phyloP scores from a whole-genome alignment of 805 yeast genomes.

The Starmerella vaccinii region DNA sequence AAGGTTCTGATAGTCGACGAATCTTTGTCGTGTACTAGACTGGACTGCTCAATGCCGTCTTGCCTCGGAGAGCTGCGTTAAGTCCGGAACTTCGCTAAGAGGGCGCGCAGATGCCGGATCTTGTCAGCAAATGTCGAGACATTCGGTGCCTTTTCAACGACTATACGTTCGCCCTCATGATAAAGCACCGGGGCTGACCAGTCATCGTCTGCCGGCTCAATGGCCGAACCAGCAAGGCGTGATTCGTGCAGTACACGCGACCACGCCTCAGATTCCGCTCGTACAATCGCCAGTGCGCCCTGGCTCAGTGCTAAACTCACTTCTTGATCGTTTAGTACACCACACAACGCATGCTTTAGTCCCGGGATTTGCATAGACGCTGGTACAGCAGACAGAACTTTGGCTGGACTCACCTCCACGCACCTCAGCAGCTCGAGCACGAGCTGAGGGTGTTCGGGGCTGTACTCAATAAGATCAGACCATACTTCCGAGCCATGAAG shows the following conservation, averaged over 20 bases:
- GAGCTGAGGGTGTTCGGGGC: slow-evolving; percentile 64
- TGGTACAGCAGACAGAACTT: slow-evolving; percentile 57
- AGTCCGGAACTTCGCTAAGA: not conserved
- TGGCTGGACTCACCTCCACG: slow-evolving; percentile 45
- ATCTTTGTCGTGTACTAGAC: too few species aligned
- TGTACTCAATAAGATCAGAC: slow-evolving; percentile 61
- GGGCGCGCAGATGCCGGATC: slow-evolving; percentile 13
- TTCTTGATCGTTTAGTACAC: slow-evolving; percentile 55
- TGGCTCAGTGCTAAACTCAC: slow-evolving; percentile 40
- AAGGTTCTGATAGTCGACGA: too few species aligned
- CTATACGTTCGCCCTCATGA: not conserved
- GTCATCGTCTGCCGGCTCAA: slow-evolving; percentile 24
- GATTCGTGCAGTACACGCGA: slow-evolving; percentile 29
- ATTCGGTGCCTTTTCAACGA: not conserved
- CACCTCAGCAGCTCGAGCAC: slow-evolving; percentile 59
- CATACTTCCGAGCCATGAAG: slow-evolving; percentile 65
- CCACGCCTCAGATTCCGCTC: slow-evolving; percentile 39
- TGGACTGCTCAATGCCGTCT: too few species aligned
- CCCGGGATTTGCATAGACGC: slow-evolving; percentile 53
- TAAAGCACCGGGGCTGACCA: slow-evolving; percentile 10
- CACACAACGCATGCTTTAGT: slow-evolving; percentile 47
- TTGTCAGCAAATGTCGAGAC: slow-evolving; percentile 10
- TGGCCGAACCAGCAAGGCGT: slow-evolving; percentile 31
- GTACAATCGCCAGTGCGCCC: slow-evolving; percentile 46
- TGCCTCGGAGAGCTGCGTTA: too few species aligned